phyloP scores from a whole-genome alignment of 169 alveolate species.

The Plasmodium knowlesi region DNA sequence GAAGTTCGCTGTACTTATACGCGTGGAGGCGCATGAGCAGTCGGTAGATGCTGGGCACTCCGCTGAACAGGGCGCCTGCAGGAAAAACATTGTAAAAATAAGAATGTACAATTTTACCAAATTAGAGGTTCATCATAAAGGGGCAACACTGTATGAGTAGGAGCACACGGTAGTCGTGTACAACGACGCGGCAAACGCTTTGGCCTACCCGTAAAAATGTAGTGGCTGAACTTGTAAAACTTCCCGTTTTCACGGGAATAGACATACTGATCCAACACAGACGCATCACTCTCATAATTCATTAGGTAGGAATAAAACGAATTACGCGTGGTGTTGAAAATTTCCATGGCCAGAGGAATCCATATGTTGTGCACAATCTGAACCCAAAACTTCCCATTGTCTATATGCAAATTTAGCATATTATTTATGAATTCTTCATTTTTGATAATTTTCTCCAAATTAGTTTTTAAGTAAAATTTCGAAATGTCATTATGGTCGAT shows the following conservation, averaged over 20 bases:
- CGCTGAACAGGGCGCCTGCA: slow-evolving; percentile 60
- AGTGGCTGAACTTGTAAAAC: slow-evolving; percentile 56
- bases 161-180: background rate
- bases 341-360: slow-evolving; percentile 56
- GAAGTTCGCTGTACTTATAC: slow-evolving; percentile 38
- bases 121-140: background rate
- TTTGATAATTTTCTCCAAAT: slow-evolving; percentile 52
- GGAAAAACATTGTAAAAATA: background rate
- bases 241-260: slow-evolving; percentile 10
- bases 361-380: slow-evolving; percentile 69
- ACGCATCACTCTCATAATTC: slow-evolving; percentile 21
- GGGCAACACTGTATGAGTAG: background rate
- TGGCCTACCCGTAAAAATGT: slow-evolving; percentile 56
- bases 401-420: slow-evolving; percentile 66
- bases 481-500: slow-evolving; percentile 57
- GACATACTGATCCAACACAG: slow-evolving; percentile 33
- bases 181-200: background rate
- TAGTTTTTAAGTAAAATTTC: slow-evolving; percentile 56
- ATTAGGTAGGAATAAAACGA: slow-evolving; percentile 46
- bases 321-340: slow-evolving; percentile 5
- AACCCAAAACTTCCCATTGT: slow-evolving; percentile 72
- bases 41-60: slow-evolving; percentile 71
- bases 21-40: slow-evolving; percentile 55
- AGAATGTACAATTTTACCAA: background rate
- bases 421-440: slow-evolving; percentile 67